Conservation (phyloP, 2,329 filamentous ascomycete genomes). For the Epichloe aotearoae region DNA sequence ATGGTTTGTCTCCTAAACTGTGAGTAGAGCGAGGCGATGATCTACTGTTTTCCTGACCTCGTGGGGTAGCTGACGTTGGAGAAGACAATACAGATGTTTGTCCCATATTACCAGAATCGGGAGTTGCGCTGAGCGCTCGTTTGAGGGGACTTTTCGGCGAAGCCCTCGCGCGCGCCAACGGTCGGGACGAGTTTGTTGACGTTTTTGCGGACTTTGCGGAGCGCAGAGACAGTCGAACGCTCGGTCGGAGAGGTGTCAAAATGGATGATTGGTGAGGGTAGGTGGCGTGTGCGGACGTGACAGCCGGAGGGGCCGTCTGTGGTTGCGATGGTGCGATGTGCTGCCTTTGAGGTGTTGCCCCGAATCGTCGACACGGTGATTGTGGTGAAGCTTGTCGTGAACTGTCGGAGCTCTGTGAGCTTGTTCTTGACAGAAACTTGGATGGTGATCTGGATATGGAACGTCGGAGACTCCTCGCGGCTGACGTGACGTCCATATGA, state of each 20-base stretch:
- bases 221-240: conserved; percentile 51
- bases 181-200: conserved; percentile 34
- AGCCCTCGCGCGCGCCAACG: conserved; percentile 48
- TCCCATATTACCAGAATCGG: conserved; percentile 55
- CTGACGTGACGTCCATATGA: conserved; percentile 69
- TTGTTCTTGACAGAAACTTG: conserved; percentile 53
- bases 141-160: conserved; percentile 74
- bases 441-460: conserved; percentile 91
- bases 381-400: conserved; percentile 36
- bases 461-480: conserved; percentile 70
- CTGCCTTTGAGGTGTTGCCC: conserved; percentile 23
- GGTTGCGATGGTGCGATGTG: conserved; percentile 18
- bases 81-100: conserved; percentile 31
- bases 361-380: conserved; percentile 36
- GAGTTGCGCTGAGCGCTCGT: conserved; percentile 56
- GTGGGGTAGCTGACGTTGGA: conserved; percentile 22
- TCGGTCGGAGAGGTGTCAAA: conserved; percentile 52
- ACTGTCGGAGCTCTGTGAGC: conserved; percentile 32
- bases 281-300: conserved; percentile 15
- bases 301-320: conserved; percentile 23
- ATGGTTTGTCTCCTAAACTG: conserved; percentile 28
- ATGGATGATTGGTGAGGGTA: conserved; percentile 32
- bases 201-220: conserved; percentile 48
- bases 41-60: conserved; percentile 31
- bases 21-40: conserved; percentile 21